A percentile compares a stretch with the other conserved stretches of the same genome.
These are phyloP conservation scores for Citrullus amarus DNA, from an alignment of 306 rosid species.

Conservation along the genomic window DNA sequence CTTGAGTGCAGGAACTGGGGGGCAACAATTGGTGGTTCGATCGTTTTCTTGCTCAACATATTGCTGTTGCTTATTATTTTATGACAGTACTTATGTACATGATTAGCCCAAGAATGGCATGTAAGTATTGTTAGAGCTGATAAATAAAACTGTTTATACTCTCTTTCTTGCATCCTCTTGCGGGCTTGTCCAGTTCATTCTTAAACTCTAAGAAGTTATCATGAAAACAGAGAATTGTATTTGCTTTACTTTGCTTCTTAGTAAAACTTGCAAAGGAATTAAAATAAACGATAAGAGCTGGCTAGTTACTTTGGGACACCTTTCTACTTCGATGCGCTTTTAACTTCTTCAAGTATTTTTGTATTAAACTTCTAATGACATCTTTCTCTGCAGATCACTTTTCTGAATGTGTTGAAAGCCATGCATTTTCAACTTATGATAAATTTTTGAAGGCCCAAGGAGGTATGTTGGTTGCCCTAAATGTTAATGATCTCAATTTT, in stretches of 20 bases:
- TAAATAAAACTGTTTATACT: neutral
- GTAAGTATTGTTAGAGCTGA: slow-evolving; percentile 31
- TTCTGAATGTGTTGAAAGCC: slow-evolving; percentile 87
- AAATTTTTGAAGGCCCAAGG: slow-evolving; percentile 69
- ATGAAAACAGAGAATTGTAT: neutral
- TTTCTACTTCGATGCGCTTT: neutral
- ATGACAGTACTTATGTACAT: slow-evolving; percentile 73
- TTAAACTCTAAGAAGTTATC: neutral
- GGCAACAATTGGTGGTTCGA: slow-evolving; percentile 97
- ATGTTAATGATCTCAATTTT: neutral
- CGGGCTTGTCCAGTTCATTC: neutral
- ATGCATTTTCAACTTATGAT: slow-evolving; percentile 89
- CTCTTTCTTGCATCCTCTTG: neutral
- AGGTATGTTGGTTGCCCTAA: slow-evolving; percentile 32
- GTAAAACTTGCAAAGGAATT: neutral
- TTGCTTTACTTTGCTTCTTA: neutral
- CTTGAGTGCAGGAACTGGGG: slow-evolving; percentile 81
- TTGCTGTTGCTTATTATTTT: slow-evolving; percentile 63
- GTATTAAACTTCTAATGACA: neutral
- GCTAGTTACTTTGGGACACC: neutral
- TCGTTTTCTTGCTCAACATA: slow-evolving; percentile 94
- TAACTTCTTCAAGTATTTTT: neutral
- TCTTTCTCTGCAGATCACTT: slow-evolving; percentile 66
- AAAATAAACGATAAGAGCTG: neutral
- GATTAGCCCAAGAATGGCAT: slow-evolving; percentile 97